Conservation (phyloP, 768 basidiomycete species). For the Tylopilus felleus region DNA sequence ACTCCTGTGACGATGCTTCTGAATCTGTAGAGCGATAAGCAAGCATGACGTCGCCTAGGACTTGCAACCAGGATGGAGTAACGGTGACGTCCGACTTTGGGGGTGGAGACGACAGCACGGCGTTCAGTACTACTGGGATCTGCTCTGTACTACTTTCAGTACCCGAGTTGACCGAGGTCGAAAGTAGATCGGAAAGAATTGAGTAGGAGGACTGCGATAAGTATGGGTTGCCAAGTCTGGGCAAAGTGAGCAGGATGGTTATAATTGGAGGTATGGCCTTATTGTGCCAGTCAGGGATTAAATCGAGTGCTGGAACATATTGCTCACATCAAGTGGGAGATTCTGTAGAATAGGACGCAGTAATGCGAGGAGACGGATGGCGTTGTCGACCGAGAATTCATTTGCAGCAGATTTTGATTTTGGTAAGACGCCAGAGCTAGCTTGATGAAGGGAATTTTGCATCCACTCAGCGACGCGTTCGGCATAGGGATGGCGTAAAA, state of each 20-base stretch:
- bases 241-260: conserved; percentile 70
- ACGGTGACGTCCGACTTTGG: conserved; percentile 64
- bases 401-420: conserved; percentile 56
- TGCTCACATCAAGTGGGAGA: conserved; percentile 68
- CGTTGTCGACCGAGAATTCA: conserved; percentile 61
- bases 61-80: conserved; percentile 73
- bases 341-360: conserved; percentile 57
- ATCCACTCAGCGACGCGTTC: conserved; percentile 80
- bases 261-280: conserved; percentile 74
- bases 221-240: conserved; percentile 85
- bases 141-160: conserved; percentile 49
- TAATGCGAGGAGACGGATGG: conserved; percentile 74
- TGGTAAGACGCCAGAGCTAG: conserved; percentile 56
- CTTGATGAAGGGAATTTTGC: conserved; percentile 60
- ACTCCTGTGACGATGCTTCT: conserved; percentile 48
- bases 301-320: conserved; percentile 3
- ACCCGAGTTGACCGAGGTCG: conserved; percentile 48
- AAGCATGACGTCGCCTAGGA: conserved; percentile 70
- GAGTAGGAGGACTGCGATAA: conserved; percentile 86
- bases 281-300: conserved; percentile 11
- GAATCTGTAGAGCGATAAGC: conserved; percentile 54
- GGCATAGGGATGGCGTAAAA: conserved; percentile 81
- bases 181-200: conserved; percentile 78
- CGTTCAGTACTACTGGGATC: conserved; percentile 58
- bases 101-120: conserved; percentile 67